Evolutionary conservation across 2,329 filamentous ascomycete genomes (phyloP), one percentile per base, ranked within the genome.

Genomic region (Alternaria metachromatica): DNA sequence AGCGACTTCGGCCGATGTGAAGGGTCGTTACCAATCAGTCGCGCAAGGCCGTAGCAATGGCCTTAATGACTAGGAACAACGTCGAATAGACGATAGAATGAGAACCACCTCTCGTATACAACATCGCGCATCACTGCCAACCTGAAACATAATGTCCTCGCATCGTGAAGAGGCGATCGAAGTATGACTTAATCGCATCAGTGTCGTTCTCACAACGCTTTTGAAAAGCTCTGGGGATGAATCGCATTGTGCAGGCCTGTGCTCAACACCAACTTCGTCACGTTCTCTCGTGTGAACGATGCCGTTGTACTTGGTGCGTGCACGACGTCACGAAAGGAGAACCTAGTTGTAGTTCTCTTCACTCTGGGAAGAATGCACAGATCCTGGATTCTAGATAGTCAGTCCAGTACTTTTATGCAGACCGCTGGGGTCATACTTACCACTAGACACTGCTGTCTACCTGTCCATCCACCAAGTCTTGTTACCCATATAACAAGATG

Each of bases 111-210:
- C 11, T 6, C 12, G 0, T 2, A 33, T 20, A 12, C 26, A 9
- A 33, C 3, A 0, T 6, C 12, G 4, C 20, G 2, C 1, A 2
- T 3, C 21, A n/a, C 6, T 9, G 49, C 15, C 0, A 1, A 0
- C 8, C 5, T 23, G 20, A 13, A 37, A 7, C 2, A n/a, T 8
- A 15, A n/a, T 37, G 49, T 5, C 3, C 9, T 4, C 8, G n/a
- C 28, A 12, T 53, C 20, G 20, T 53, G 20, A 37, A 12, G 5
- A 18, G 5, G 13, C 5, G 5, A 7, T 6, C 3, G 30, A 8
- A 6, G 2, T 6, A 13, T 53, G 13, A 5, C 5, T 11, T 12
- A 0, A 12, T 30, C 13, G 15, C 0, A 21, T 7, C 9, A 1
- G 1, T 9, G 7, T 15, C 20, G 15, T 46, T 15, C 9, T 6